Percentiles rank a stretch among this genome's conserved stretches.
phyloP scores from a whole-genome alignment of 352 stramenopile genomes.

The Pythium dissotocum region DNA sequence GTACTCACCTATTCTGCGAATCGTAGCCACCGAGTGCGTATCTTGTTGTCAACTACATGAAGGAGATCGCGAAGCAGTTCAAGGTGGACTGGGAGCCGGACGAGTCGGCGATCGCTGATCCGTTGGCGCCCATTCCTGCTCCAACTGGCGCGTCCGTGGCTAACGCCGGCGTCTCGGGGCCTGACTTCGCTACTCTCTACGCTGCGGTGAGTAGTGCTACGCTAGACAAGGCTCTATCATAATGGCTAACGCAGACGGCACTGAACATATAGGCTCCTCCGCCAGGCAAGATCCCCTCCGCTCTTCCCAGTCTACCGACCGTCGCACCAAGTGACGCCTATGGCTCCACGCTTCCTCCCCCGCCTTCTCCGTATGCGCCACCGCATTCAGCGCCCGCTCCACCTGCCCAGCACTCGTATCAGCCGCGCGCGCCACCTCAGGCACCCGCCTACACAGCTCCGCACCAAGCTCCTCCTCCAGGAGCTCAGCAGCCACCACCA shows the following conservation, averaged over 20 bases:
- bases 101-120: conserved; percentile 71
- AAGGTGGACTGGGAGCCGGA: conserved; percentile 93
- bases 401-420: conserved; percentile 17
- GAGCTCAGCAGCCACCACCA: conserved; percentile 6
- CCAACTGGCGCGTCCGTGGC: conserved; percentile 86
- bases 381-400: conserved; percentile 5
- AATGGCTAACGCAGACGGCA: too few species aligned
- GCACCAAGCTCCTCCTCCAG: background rate
- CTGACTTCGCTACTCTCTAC: conserved; percentile 77
- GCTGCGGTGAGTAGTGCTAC: conserved; percentile 40
- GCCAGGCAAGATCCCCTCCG: conserved; percentile 44
- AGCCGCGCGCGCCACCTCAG: conserved; percentile 10
- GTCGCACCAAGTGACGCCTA: conserved; percentile 24
- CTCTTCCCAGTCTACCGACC: conserved; percentile 43
- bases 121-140: conserved; percentile 86
- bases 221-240: background rate
- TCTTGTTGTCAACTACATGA: conserved; percentile 95
- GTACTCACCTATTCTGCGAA: background rate
- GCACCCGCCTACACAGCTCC: conserved; percentile 5
- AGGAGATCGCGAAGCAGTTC: conserved; percentile 95
- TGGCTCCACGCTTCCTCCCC: conserved; percentile 10
- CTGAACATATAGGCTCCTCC: conserved; percentile 36
- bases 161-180: conserved; percentile 79
- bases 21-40: conserved; percentile 90
- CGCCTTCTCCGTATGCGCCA: background rate